Evolutionary conservation across 352 stramenopile genomes (phyloP), one percentile per base, ranked within the genome.

Genomic region (Phytophthora pinifolia): DNA sequence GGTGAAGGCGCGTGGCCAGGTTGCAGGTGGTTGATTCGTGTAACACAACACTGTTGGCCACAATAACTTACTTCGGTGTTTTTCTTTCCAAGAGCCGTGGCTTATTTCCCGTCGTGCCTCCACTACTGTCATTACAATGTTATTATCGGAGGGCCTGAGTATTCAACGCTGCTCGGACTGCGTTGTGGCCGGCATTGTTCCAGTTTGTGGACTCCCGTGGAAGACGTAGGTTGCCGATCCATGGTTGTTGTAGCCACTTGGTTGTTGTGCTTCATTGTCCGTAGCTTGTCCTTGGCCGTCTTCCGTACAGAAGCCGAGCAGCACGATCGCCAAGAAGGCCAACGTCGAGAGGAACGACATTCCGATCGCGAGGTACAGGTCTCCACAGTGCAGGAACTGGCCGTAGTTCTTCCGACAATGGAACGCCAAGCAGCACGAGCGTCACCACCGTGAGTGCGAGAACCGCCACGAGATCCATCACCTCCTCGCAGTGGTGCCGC

Each of bases 291-390:
- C 22, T 36, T 44, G 45, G 7, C n/a, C 12, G 13, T 43, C 39
- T 22, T 74, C 41, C 0, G 65, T 33, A 15, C 59, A 76, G 27
- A 73, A 70, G 12, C 55, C 72, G 22, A 86, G 52, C 61, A 87
- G 30, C 17, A 79, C 27, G 27, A 67, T 74, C 29, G 48, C 31
- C n/a, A 90, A 33, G 46, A 79, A 88, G 1, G 69, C 48, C 32
- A 68, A 57, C 37, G 72, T 79, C n/a, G 77, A 74, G 6, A 88
- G 51, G 34, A 86, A 86, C 33, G 72, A 78, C 46, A 76, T 75
- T 14, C 79, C 74, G 6, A 88, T 60, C 0, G 62, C 73, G 4
- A 81, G 65, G 34, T 69, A 74, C 48, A 90, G 33, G 2, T 43
- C 39, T 34, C 58, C 60, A 62, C 79, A 90, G 42, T 67, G 75